phyloP scores from a whole-genome alignment of 306 rosid genomes.

The Cucumis hystrix region DNA sequence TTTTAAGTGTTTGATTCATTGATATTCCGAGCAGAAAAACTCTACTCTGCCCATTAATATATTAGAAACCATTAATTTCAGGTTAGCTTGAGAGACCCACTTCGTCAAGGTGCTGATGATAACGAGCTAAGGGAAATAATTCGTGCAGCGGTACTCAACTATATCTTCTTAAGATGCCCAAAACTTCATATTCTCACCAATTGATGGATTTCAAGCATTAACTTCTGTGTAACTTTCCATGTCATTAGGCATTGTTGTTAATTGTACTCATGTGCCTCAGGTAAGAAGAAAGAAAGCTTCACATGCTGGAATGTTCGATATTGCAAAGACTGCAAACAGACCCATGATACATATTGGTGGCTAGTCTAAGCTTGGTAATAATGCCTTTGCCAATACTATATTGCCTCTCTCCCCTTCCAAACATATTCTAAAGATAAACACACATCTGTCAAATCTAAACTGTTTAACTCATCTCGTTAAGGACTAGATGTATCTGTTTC shows the following conservation, averaged over 20 bases:
- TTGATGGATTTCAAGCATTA: neutral
- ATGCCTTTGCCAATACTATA: neutral
- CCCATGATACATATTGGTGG: slow-evolving; percentile 98
- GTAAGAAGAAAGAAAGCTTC: slow-evolving; percentile 92
- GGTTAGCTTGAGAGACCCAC: slow-evolving; percentile 92
- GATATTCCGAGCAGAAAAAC: neutral
- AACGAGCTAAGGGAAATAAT: slow-evolving; percentile 57
- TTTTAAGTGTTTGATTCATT: neutral
- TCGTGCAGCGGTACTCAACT: slow-evolving; percentile 61
- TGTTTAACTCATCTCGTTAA: neutral
- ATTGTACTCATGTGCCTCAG: slow-evolving; percentile 22
- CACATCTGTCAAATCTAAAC: neutral
- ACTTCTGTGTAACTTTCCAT: neutral
- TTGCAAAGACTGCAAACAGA: slow-evolving; percentile 84
- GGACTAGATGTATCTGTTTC: neutral
- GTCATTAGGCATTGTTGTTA: neutral
- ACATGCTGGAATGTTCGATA: slow-evolving; percentile 90
- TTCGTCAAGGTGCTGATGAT: slow-evolving; percentile 63
- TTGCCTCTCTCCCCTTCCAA: neutral
- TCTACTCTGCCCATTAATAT: neutral
- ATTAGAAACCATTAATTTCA: slow-evolving; percentile 12
- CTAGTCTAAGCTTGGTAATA: slow-evolving; percentile 41
- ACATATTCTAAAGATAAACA: neutral
- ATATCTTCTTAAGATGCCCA: neutral
- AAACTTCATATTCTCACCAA: neutral